Evolutionary conservation across 345 rosid genomes (phyloP), one percentile per base, ranked within the genome.

Genomic region (Hibiscus mutabilis): DNA sequence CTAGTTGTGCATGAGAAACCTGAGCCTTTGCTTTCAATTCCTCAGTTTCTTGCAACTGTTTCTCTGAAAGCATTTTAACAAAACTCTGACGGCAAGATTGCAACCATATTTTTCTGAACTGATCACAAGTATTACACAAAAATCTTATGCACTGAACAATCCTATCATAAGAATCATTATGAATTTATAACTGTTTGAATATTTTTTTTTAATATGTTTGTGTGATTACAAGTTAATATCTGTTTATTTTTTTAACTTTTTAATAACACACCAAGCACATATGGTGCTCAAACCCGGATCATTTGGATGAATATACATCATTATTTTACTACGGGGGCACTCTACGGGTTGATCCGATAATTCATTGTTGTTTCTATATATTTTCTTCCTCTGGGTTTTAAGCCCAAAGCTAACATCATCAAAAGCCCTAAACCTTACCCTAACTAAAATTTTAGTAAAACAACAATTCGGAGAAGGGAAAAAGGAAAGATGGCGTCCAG

Each of bases 11-110:
- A 83, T 91, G 83, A 75, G 96, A 84, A 78, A 91, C 83, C 82
- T 85, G 97, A 55, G 96, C 95, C 84, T 91, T 94, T 66, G 97
- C 98, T 82, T 91, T 94, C 56, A 85, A 76, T 77, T 94, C 98
- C 83, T 87, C 93, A 3, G 85, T 79, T 81, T 94, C 97, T 72
- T 79, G 86, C 73, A 87, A 75, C 79, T 90, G 97, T 78, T 94
- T 94, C 55, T 94, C 98, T 46, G 92, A 87, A 67, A 94, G 93
- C 98, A 94, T 94, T 83, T 88, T 84, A 55, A 89, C 96, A 77
- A 94, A 94, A 79, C 97, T 94, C 77, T 86, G 88, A 55, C 93
- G 93, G 81, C 97, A 91, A 74, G 91, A 86, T 66, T 83, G 87
- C 83, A 94, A 72, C 98, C 98, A 94, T 77, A 91, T 84, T 79